phyloP scores from a whole-genome alignment of 2,329 filamentous ascomycete genomes.

The Nemania sp. region DNA sequence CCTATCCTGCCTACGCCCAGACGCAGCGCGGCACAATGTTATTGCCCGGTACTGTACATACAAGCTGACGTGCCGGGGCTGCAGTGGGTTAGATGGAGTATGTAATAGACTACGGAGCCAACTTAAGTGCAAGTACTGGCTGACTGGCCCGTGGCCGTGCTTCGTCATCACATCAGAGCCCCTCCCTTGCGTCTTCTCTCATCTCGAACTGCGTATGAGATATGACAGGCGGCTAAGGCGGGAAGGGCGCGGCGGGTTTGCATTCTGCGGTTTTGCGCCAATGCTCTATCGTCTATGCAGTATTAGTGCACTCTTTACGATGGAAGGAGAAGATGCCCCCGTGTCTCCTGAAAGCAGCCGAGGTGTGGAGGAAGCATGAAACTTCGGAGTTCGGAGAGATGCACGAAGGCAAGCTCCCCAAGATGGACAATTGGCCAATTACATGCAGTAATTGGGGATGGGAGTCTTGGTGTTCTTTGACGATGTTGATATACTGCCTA shows the following conservation, averaged over 20 bases:
- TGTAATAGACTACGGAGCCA: too few relatives aligned
- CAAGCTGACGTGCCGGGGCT: conserved; percentile 13
- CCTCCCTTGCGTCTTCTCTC: neutral
- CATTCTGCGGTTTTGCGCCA: neutral
- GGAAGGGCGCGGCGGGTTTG: neutral
- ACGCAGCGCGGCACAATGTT: conserved; percentile 14
- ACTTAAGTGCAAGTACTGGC: too few relatives aligned
- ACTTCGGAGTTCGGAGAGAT: conserved; percentile 14
- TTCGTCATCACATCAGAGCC: conserved; percentile 27
- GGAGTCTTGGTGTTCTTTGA: conserved; percentile 13
- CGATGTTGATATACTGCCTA: conserved; percentile 9
- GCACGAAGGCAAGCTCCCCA: conserved; percentile 3
- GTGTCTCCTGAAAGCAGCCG: too few relatives aligned
- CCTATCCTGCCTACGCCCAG: conserved; percentile 6
- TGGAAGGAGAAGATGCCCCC: too few relatives aligned
- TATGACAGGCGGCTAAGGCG: conserved; percentile 17
- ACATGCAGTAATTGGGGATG: conserved; percentile 25
- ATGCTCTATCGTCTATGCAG: neutral
- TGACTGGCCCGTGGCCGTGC: conserved; percentile 16
- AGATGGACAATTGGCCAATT: conserved; percentile 34
- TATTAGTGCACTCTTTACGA: too few relatives aligned
- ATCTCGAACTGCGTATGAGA: neutral
- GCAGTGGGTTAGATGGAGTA: conserved; percentile 9
- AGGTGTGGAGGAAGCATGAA: conserved; percentile 13
- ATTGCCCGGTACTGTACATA: conserved; percentile 25